Percentiles rank a stretch among this genome's conserved stretches.
Evolutionary conservation across 208 protist species (phyloP).

Genomic region (Trypanosoma caninum): DNA sequence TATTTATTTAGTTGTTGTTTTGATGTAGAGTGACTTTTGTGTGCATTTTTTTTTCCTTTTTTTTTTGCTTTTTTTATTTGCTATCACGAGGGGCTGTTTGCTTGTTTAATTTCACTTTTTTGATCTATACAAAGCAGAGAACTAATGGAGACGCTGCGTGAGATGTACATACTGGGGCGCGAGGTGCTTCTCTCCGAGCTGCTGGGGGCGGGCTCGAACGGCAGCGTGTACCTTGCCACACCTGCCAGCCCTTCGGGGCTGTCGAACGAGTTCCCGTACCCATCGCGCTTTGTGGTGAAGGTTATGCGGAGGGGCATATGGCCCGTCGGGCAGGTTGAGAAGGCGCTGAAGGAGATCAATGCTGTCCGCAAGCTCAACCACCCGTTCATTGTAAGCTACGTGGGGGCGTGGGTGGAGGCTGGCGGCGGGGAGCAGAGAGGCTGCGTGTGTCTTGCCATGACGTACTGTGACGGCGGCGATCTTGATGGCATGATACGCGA

Average conservation of each 20-base stretch:
- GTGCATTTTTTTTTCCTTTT: not conserved
- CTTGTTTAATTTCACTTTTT: too few relatives aligned
- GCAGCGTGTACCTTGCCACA: constrained; percentile 46
- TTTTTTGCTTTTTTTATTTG: not conserved
- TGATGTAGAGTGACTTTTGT: too few relatives aligned
- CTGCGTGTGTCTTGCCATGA: constrained; percentile 82
- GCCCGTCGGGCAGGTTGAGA: constrained; percentile 26
- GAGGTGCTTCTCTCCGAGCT: constrained; percentile 50
- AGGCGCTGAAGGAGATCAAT: constrained; percentile 50
- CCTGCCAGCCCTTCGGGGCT: constrained; percentile 18
- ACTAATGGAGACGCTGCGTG: constrained; percentile 5
- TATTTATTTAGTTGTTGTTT: constrained; percentile 11
- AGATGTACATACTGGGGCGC: constrained; percentile 28
- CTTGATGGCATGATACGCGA: constrained; percentile 60
- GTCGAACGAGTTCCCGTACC: constrained; percentile 31
- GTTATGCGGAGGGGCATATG: constrained; percentile 54
- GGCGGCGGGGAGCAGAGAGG: constrained; percentile 32
- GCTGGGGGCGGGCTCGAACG: constrained; percentile 55
- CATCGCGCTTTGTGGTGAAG: constrained; percentile 62
- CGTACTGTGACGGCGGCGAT: constrained; percentile 81
- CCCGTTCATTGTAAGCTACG: constrained; percentile 72
- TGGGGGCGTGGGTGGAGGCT: constrained; percentile 72
- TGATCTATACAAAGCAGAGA: too few relatives aligned
- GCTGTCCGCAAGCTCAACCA: constrained; percentile 55
- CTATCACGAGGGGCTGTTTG: too few relatives aligned